phyloP scores from a whole-genome alignment of 148 eudicot genomes.

The Cornus kousa region DNA sequence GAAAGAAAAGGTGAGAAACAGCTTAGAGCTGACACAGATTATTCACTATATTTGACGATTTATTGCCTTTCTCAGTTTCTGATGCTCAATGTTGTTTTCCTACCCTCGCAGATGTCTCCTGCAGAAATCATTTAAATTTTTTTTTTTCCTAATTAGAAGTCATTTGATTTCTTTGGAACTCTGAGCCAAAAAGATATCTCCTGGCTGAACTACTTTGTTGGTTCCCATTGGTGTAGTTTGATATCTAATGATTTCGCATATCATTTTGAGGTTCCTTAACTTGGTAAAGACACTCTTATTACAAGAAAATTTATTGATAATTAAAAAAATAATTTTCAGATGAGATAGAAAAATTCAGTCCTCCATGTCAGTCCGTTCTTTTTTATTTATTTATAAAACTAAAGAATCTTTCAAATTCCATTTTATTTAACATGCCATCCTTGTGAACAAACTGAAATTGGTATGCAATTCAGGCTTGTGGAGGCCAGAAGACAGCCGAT shows the following conservation, averaged over 20 bases:
- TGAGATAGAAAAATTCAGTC: too few relatives aligned
- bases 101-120: constrained; percentile 49
- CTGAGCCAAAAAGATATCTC: constrained; percentile 34
- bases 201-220: constrained; percentile 30
- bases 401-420: too few relatives aligned
- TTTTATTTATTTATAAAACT: too few relatives aligned
- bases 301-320: too few relatives aligned
- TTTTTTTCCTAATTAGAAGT: too few relatives aligned
- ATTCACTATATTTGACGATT: constrained; percentile 7
- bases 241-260: too few relatives aligned
- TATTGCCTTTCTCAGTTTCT: constrained; percentile 28
- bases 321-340: too few relatives aligned
- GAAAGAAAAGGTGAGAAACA: constrained; percentile 45
- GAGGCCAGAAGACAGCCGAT: constrained; percentile 82
- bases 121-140: constrained; percentile 42
- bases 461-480: constrained; percentile 66
- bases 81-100: constrained; percentile 52
- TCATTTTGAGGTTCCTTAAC: too few relatives aligned
- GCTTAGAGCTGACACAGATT: constrained; percentile 7
- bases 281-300: too few relatives aligned
- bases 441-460: too few relatives aligned
- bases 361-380: too few relatives aligned
- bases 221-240: constrained; percentile 31
- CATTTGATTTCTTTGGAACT: constrained; percentile 39
- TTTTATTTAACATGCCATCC: too few relatives aligned